Percentiles rank a stretch among this genome's conserved stretches.
These are phyloP conservation scores for Lepiota brunneoincarnata DNA, from an alignment of 768 basidiomycete species.

Conservation along the genomic window DNA sequence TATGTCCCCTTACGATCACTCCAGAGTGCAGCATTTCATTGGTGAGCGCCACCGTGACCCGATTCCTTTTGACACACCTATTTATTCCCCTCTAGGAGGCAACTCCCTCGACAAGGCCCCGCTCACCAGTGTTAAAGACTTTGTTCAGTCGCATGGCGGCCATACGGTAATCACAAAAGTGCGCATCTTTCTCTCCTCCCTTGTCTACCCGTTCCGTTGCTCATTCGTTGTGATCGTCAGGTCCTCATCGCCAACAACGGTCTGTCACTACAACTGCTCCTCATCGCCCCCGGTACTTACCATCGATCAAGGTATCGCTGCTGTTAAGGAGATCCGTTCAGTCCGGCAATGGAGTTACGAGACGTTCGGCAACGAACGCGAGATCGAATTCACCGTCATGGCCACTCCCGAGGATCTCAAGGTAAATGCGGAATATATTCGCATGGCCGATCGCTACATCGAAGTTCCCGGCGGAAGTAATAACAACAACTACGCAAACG, in stretches of 20 bases:
- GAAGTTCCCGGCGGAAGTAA: constrained; percentile 98
- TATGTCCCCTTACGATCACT: constrained; percentile 55
- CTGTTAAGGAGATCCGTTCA: constrained; percentile 98
- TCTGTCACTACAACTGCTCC: constrained; percentile 25
- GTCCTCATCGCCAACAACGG: constrained; percentile 99
- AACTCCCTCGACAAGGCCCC: constrained; percentile 87
- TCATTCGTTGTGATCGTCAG: constrained; percentile 37
- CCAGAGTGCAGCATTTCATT: constrained; percentile 53
- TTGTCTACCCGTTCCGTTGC: background rate
- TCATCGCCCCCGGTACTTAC: constrained; percentile 17
- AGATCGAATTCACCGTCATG: constrained; percentile 99
- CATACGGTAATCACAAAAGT: constrained; percentile 99
- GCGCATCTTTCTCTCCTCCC: constrained; percentile 20
- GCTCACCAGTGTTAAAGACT: constrained; percentile 79
- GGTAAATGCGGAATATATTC: constrained; percentile 99
- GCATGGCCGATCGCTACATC: constrained; percentile 99
- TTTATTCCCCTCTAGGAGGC: constrained; percentile 60
- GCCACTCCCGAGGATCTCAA: constrained; percentile 98
- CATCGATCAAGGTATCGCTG: constrained; percentile 78
- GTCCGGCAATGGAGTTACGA: constrained; percentile 99
- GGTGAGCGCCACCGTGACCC: constrained; percentile 27
- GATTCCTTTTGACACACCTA: constrained; percentile 11
- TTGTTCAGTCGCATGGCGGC: constrained; percentile 87
- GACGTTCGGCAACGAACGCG: constrained; percentile 94
- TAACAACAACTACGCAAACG: constrained; percentile 99